A percentile compares a stretch with the other conserved stretches of the same genome.
Conservation (phyloP, 176 grass and related monocot species). For the Rhynchospora tenuis region DNA sequence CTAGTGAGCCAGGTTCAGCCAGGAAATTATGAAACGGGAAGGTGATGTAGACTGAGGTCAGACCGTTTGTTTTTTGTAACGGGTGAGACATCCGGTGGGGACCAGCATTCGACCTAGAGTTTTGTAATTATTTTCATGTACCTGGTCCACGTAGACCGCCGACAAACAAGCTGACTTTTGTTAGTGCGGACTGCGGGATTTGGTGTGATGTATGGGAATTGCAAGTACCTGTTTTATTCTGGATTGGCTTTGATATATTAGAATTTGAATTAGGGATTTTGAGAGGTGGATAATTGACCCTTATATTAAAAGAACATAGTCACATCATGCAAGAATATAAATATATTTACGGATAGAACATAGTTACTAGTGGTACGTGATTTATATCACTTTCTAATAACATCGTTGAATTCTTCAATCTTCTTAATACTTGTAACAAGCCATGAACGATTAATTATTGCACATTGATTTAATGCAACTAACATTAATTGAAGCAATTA, state of each 20-base stretch:
- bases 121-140: not conserved
- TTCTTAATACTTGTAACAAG: not conserved
- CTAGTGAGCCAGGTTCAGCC: not conserved
- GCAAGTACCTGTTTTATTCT: not conserved
- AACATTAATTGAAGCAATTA: not conserved
- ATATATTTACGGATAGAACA: not conserved
- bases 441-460: not conserved
- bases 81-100: not conserved
- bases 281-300: not conserved
- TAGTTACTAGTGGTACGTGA: not conserved
- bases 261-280: not conserved
- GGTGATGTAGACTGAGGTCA: not conserved
- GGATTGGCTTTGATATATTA: not conserved
- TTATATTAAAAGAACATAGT: not conserved
- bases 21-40: not conserved
- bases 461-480: not conserved
- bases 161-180: not conserved
- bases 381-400: not conserved
- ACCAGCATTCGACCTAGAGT: not conserved
- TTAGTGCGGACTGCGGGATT: not conserved
- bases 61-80: not conserved
- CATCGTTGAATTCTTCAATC: not conserved
- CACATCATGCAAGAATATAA: not conserved
- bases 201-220: not conserved
- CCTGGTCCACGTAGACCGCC: constrained; percentile 4